These are phyloP conservation scores for Oenanthe javanica DNA, from an alignment of 140 eudicot species.

Conservation along the genomic window DNA sequence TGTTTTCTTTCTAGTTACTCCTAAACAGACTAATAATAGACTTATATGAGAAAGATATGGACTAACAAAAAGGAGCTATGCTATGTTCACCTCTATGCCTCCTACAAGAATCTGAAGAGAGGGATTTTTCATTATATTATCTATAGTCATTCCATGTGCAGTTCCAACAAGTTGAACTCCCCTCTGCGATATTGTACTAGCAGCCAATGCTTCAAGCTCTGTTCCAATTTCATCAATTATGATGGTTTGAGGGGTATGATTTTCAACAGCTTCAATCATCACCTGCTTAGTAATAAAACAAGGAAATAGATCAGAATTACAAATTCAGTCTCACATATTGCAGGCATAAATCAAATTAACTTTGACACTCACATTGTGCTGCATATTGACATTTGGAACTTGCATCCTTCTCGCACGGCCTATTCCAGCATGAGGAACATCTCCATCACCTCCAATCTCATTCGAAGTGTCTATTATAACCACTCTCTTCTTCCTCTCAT, in stretches of 20 bases:
- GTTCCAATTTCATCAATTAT: constrained; percentile 97
- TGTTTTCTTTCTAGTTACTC: not conserved
- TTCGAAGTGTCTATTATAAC: constrained; percentile 91
- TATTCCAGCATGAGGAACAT: constrained; percentile 93
- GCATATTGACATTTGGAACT: constrained; percentile 97
- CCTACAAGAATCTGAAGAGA: constrained; percentile 91
- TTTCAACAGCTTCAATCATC: constrained; percentile 98
- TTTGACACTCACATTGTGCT: constrained; percentile 63
- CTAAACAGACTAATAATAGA: not conserved
- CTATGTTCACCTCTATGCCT: constrained; percentile 70
- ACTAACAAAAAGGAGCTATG: constrained; percentile 3
- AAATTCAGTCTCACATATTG: not conserved
- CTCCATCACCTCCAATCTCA: constrained; percentile 99
- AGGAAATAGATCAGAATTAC: not conserved
- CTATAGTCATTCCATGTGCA: constrained; percentile 90
- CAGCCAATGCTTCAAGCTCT: constrained; percentile 93
- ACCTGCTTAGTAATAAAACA: constrained; percentile 38
- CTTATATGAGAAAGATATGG: not conserved
- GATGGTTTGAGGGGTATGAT: constrained; percentile 91
- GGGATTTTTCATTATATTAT: constrained; percentile 83
- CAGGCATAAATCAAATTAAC: not conserved
- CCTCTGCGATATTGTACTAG: constrained; percentile 95
- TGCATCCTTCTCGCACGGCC: constrained; percentile 99
- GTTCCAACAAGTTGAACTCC: constrained; percentile 99
- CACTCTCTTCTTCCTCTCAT: constrained; percentile 82